Evolutionary conservation across 768 basidiomycete species (phyloP).

Genomic region (Cyathus striatus): DNA sequence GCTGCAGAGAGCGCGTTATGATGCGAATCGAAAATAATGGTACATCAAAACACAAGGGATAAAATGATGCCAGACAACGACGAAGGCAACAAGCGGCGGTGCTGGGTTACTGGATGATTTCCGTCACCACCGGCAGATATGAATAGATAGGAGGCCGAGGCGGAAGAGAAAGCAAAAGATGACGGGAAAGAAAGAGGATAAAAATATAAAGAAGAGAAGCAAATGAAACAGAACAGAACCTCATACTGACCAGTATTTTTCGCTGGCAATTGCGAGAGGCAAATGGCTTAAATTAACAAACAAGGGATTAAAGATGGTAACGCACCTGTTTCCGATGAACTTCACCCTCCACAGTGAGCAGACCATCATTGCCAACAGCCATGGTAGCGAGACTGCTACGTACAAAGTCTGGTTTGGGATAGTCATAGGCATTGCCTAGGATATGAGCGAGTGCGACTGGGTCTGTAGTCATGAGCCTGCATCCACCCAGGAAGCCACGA

Average conservation of each 20-base stretch:
- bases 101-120: too few relatives aligned
- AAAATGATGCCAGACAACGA: too few relatives aligned
- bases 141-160: too few relatives aligned
- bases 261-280: slow-evolving; percentile 24
- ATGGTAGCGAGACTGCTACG: slow-evolving; percentile 45
- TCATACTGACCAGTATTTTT: slow-evolving; percentile 40
- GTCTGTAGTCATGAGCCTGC: slow-evolving; percentile 56
- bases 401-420: slow-evolving; percentile 59
- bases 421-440: slow-evolving; percentile 48
- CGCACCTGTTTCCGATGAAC: slow-evolving; percentile 49
- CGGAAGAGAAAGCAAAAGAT: background rate
- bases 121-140: too few relatives aligned
- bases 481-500: slow-evolving; percentile 45
- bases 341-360: slow-evolving; percentile 51
- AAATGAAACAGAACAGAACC: background rate
- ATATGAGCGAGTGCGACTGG: slow-evolving; percentile 53
- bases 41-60: too few relatives aligned
- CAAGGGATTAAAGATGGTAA: slow-evolving; percentile 4
- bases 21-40: too few relatives aligned
- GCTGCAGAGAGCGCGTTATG: too few relatives aligned
- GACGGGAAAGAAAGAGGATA: background rate
- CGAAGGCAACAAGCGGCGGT: too few relatives aligned
- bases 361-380: slow-evolving; percentile 43
- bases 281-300: slow-evolving; percentile 2
- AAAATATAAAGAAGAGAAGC: background rate